Evolutionary conservation across 768 basidiomycete species (phyloP).

Genomic region (Boletales sp.): DNA sequence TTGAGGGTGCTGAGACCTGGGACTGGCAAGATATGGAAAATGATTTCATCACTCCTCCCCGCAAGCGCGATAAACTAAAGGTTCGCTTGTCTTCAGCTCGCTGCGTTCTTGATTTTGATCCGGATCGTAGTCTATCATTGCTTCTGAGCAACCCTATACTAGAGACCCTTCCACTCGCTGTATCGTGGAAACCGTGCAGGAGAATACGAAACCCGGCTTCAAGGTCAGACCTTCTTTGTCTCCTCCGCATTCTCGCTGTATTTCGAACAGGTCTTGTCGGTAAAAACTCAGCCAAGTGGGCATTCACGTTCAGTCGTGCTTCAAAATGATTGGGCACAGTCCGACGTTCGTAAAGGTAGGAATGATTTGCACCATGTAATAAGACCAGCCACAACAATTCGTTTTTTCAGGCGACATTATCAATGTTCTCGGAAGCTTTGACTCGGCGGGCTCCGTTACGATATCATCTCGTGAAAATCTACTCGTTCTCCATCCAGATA

Average conservation of each 20-base stretch:
- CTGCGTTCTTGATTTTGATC: slow-evolving; percentile 2
- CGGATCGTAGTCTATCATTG: slow-evolving; percentile 6
- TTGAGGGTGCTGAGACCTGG: slow-evolving; percentile 68
- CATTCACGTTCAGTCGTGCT: slow-evolving; percentile 53
- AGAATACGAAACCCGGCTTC: slow-evolving; percentile 19
- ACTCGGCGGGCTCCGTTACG: slow-evolving; percentile 42
- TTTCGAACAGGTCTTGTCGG: slow-evolving; percentile 44
- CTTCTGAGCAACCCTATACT: slow-evolving; percentile 16
- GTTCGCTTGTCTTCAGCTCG: slow-evolving; percentile 3
- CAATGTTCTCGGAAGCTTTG: slow-evolving; percentile 63
- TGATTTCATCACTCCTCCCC: slow-evolving; percentile 49
- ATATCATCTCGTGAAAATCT: slow-evolving; percentile 65
- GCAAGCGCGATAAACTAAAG: slow-evolving; percentile 22
- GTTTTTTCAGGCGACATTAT: slow-evolving; percentile 65
- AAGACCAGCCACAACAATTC: not conserved
- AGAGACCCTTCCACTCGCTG: slow-evolving; percentile 53
- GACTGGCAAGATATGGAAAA: slow-evolving; percentile 59
- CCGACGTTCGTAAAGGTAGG: slow-evolving; percentile 59
- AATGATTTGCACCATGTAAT: not conserved
- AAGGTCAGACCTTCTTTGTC: slow-evolving; percentile 14
- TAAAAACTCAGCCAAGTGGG: slow-evolving; percentile 39
- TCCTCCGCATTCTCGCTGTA: not conserved
- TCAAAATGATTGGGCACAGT: slow-evolving; percentile 73
- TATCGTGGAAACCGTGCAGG: slow-evolving; percentile 46
- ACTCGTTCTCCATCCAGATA: slow-evolving; percentile 88